Conservation (phyloP, 2,329 filamentous ascomycete species). For the Cadophora luteo-olivacea region DNA sequence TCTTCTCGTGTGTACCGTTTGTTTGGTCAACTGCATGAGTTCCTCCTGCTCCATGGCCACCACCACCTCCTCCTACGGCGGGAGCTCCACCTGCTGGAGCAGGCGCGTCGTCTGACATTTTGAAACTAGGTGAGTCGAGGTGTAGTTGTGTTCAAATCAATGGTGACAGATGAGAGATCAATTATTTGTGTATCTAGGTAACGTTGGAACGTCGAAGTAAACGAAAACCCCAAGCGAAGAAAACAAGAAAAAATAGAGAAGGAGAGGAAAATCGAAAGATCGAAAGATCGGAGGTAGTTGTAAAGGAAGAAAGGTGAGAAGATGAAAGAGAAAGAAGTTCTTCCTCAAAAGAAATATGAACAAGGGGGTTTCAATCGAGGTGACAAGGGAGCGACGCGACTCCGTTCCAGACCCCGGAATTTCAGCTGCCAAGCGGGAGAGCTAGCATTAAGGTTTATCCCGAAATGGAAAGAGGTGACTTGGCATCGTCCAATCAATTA, state of each 20-base stretch:
- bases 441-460: constrained; percentile 10
- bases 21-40: not conserved
- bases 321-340: not conserved
- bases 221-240: not conserved
- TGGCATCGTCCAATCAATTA: not conserved
- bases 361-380: too few species aligned
- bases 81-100: constrained; percentile 14
- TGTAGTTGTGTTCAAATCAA: not conserved
- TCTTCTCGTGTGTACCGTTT: not conserved
- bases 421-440: constrained; percentile 8
- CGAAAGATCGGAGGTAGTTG: too few species aligned
- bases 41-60: not conserved
- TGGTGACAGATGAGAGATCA: not conserved
- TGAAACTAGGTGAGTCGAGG: not conserved
- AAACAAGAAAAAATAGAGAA: not conserved
- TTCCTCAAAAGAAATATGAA: not conserved
- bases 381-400: not conserved
- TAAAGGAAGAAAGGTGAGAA: not conserved
- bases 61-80: constrained; percentile 3
- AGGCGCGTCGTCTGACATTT: constrained; percentile 19
- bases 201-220: not conserved
- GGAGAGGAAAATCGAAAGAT: too few species aligned
- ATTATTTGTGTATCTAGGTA: not conserved
- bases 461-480: constrained; percentile 4
- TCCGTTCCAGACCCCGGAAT: constrained; percentile 5